These are phyloP conservation scores for Rhizopogon vinicolor DNA, from an alignment of 768 basidiomycete genomes.

Conservation along the genomic window DNA sequence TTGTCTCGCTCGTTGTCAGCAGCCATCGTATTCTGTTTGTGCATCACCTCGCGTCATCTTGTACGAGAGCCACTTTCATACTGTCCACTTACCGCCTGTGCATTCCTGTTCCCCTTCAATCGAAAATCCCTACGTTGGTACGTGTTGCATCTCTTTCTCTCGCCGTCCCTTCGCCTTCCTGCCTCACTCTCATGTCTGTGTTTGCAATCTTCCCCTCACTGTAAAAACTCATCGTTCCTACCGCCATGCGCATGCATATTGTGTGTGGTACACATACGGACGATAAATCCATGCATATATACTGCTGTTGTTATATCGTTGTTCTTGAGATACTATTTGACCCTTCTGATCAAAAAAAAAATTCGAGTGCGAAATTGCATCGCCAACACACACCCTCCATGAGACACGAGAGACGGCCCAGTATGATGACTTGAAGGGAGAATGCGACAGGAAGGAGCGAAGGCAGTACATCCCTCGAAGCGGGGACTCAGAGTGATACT, in stretches of 20 bases:
- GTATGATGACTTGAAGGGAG: no score
- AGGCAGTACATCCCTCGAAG: no score
- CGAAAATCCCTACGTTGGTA: slow-evolving; percentile 10
- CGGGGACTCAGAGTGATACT: no score
- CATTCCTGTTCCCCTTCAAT: slow-evolving; percentile 11
- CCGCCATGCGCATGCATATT: not conserved
- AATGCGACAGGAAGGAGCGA: no score
- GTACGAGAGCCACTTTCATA: slow-evolving; percentile 16
- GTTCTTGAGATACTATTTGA: not conserved
- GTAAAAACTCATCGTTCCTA: slow-evolving; percentile 1
- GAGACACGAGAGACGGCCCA: no score
- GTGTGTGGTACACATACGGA: slow-evolving; percentile 2
- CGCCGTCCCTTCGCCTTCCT: not conserved
- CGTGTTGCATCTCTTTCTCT: not conserved
- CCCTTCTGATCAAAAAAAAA: not conserved
- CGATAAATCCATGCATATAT: slow-evolving; percentile 2
- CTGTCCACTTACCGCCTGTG: slow-evolving; percentile 18
- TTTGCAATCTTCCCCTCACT: not conserved
- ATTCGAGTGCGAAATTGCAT: no score
- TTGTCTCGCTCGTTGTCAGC: slow-evolving; percentile 19
- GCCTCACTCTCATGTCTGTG: not conserved
- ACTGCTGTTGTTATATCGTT: not conserved
- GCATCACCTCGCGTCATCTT: slow-evolving; percentile 7
- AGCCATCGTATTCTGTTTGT: slow-evolving; percentile 4
- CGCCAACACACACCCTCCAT: no score